phyloP scores from a whole-genome alignment of 768 basidiomycete genomes.

The Leccinum pellstonianum region DNA sequence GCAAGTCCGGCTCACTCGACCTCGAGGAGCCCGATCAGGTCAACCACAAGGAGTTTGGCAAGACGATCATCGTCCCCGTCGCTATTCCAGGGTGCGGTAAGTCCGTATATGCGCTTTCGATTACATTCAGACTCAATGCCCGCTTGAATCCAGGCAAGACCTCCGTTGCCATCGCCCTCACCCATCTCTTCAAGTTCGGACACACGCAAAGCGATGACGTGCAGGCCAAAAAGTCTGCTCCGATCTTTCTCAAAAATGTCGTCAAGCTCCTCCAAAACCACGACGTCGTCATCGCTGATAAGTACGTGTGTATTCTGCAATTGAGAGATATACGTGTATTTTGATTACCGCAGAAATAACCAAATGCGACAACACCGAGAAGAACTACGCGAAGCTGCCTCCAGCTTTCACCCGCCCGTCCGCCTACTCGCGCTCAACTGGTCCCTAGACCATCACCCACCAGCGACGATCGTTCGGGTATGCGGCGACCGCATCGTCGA shows the following conservation, averaged over 20 bases:
- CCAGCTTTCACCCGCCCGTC: slow-evolving; percentile 48
- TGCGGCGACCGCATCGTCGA: slow-evolving; percentile 70
- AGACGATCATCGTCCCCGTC: slow-evolving; percentile 84
- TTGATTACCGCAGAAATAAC: slow-evolving; percentile 65
- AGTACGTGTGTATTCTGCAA: slow-evolving; percentile 46
- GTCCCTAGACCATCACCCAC: slow-evolving; percentile 53
- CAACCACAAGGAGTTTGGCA: slow-evolving; percentile 43
- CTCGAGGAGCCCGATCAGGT: slow-evolving; percentile 16
- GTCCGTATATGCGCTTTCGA: slow-evolving; percentile 23
- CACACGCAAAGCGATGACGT: slow-evolving; percentile 96
- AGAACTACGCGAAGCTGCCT: slow-evolving; percentile 57
- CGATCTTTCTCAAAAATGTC: slow-evolving; percentile 74
- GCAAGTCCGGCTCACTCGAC: slow-evolving; percentile 35
- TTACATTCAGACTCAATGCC: background rate
- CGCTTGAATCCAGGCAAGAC: slow-evolving; percentile 69
- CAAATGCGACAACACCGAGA: slow-evolving; percentile 80
- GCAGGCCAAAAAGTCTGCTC: slow-evolving; percentile 67
- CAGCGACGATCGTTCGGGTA: slow-evolving; percentile 64
- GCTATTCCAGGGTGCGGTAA: slow-evolving; percentile 92
- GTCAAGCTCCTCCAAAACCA: slow-evolving; percentile 53
- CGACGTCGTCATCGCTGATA: slow-evolving; percentile 90
- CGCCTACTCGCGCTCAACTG: slow-evolving; percentile 84
- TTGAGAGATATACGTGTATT: background rate
- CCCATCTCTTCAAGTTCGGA: slow-evolving; percentile 77
- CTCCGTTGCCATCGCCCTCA: slow-evolving; percentile 72